Base-by-base conservation (phyloP, 345 rosid species). In the Luvunga scandens region DNA sequence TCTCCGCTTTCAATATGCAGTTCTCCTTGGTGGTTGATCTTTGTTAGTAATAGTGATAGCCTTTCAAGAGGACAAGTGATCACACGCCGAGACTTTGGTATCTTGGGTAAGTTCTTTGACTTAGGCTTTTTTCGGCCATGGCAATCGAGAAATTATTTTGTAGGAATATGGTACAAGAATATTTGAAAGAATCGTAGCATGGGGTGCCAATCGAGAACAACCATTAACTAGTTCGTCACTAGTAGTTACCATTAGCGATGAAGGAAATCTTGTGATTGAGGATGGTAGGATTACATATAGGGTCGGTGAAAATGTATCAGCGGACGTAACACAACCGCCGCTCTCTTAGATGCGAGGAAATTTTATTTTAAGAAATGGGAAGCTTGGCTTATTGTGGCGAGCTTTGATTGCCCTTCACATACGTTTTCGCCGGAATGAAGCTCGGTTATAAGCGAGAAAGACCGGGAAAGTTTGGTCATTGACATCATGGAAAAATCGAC, bases 291-390 rank as follows among this genome's bases (percentile, higher is more conserved):
- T 72, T 33, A 12, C 33, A 28, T 72, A 72, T 24, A 57, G 50
- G 28, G 75, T 72, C n/a, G 34, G 31, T 34, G 64, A 72, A 2
- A 72, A 56, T 33, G 1, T 59, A 66, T 22, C 30, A 31, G 67
- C 34, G 10, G 16, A 14, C 60, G 73, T n/a, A 73, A 79, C 50
- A 33, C 63, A 21, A 79, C 60, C 42, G 77, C 53, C 6, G 27
- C 45, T n/a, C 68, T 81, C 30, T 22, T 77, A 68, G 77, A 83
- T 71, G 73, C 79, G n/a, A 2, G 85, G 81, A 22, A 84, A 84
- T 66, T 53, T 84, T 27, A 61, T 84, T 60, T 27, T 81, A 7
- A 77, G 84, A n/a, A 77, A 83, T 50, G 81, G 25, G 19, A 56
- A 63, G 3, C 66, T 36, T 6, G 66, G 56, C 3, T 53, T 59